Conservation (phyloP, 352 stramenopile species). For the Phytophthora kernoviae region DNA sequence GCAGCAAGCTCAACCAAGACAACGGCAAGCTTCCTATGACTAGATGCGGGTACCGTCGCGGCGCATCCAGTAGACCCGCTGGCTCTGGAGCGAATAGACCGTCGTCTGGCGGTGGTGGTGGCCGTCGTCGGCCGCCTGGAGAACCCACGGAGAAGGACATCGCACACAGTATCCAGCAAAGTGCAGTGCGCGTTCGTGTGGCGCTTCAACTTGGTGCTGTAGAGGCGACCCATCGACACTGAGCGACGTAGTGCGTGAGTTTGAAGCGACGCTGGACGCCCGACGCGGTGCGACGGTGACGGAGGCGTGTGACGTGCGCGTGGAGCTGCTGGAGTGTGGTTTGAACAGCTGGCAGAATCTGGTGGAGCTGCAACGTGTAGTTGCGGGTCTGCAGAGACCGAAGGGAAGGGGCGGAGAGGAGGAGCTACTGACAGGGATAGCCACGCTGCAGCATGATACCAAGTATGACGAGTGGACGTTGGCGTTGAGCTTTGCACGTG, state of each 20-base stretch:
- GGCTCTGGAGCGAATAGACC: neutral
- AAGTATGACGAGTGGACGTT: constrained; percentile 38
- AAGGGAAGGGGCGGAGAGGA: neutral
- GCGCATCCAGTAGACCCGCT: neutral
- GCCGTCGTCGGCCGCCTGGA: constrained; percentile 11
- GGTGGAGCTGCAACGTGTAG: constrained; percentile 47
- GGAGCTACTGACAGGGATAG: constrained; percentile 17
- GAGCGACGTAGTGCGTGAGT: constrained; percentile 2
- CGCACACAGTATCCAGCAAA: constrained; percentile 28
- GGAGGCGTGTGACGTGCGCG: constrained; percentile 7
- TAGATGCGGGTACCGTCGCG: neutral
- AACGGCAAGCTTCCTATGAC: neutral
- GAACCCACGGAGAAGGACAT: constrained; percentile 34
- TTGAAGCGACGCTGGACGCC: constrained; percentile 3
- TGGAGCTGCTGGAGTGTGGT: constrained; percentile 55
- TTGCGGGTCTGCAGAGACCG: constrained; percentile 39
- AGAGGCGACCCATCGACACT: constrained; percentile 6
- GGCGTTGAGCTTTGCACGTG: constrained; percentile 33
- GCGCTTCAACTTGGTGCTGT: constrained; percentile 19
- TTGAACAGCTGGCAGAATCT: constrained; percentile 54
- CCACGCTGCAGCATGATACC: constrained; percentile 25
- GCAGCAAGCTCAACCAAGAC: neutral
- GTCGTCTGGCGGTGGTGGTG: constrained; percentile 9
- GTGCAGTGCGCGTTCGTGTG: constrained; percentile 31
- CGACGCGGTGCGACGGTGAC: constrained; percentile 3